A percentile compares a stretch with the other conserved stretches of the same genome.
Conservation (phyloP, 2,329 filamentous ascomycete genomes). For the Cyphellophora europaea region DNA sequence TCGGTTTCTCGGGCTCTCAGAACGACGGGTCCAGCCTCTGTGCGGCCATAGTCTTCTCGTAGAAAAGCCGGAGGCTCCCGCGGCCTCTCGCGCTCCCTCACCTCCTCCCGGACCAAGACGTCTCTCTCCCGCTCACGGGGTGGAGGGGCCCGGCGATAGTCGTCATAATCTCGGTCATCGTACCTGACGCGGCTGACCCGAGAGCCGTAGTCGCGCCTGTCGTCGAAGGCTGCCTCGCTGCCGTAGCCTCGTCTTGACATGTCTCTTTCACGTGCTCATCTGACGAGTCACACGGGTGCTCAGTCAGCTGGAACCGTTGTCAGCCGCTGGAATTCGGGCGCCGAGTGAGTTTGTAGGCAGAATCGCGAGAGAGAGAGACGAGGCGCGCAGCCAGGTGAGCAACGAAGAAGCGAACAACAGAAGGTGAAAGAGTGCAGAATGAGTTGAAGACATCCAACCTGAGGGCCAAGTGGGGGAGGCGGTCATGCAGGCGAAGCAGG, state of each 20-base stretch:
- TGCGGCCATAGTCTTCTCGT: constrained; percentile 23
- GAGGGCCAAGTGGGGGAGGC: no score
- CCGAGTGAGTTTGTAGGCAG: no score
- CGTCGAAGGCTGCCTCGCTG: constrained; percentile 31
- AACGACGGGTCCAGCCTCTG: constrained; percentile 23
- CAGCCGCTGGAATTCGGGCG: no score
- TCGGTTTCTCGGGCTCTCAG: constrained; percentile 23
- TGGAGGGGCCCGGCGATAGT: constrained; percentile 36
- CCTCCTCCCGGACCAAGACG: constrained; percentile 14
- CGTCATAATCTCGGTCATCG: constrained; percentile 41
- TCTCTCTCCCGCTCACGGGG: constrained; percentile 30
- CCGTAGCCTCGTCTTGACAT: constrained; percentile 37
- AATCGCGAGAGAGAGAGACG: no score
- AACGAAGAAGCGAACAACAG: no score
- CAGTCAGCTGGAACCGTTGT: no score
- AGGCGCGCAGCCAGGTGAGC: no score
- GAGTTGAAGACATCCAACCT: no score
- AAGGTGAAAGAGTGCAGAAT: no score
- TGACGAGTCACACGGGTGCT: no score
- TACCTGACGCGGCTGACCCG: constrained; percentile 27
- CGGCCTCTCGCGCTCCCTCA: constrained; percentile 11
- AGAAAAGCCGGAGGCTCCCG: constrained; percentile 25
- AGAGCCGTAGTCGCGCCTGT: constrained; percentile 36
- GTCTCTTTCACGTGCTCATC: no score
- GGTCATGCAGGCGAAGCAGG: no score